Conservation (phyloP, 192 early-diverging fungal genomes). For the Podila minutissima region DNA sequence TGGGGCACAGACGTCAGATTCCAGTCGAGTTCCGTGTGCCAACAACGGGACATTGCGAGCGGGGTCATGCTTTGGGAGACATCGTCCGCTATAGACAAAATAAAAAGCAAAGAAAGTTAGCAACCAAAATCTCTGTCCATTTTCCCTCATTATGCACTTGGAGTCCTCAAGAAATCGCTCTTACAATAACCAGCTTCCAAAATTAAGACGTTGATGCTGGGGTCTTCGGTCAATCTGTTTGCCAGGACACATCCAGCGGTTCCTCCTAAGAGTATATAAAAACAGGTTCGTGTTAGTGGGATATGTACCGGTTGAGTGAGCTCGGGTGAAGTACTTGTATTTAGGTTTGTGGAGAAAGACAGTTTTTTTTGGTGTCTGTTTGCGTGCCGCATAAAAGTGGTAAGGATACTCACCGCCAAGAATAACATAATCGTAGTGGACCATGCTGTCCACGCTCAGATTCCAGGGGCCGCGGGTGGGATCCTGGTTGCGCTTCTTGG, state of each 20-base stretch:
- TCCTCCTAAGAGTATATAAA: conserved; percentile 11
- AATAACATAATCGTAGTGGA: conserved; percentile 36
- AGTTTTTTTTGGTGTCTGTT: no score
- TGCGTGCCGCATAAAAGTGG: no score
- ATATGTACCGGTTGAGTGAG: no score
- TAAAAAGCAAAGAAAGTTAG: not conserved
- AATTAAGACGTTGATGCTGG: conserved; percentile 34
- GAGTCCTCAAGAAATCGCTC: not conserved
- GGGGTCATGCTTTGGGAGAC: conserved; percentile 30
- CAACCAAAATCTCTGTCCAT: not conserved
- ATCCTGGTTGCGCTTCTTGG: conserved; percentile 29
- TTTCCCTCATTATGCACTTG: no score
- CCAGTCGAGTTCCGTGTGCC: conserved; percentile 23
- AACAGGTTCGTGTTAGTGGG: not conserved
- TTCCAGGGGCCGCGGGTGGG: conserved; percentile 34
- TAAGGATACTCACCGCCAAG: conserved; percentile 20
- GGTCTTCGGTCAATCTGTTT: conserved; percentile 37
- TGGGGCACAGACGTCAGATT: conserved; percentile 29
- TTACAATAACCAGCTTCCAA: conserved; percentile 43
- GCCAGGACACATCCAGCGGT: conserved; percentile 52
- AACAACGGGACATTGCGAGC: not conserved
- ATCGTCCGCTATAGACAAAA: conserved; percentile 17
- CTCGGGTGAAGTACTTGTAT: no score
- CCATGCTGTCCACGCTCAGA: conserved; percentile 4
- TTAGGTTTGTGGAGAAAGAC: no score